Conservation (phyloP, 345 rosid species). For the Pugionium cornutum region DNA sequence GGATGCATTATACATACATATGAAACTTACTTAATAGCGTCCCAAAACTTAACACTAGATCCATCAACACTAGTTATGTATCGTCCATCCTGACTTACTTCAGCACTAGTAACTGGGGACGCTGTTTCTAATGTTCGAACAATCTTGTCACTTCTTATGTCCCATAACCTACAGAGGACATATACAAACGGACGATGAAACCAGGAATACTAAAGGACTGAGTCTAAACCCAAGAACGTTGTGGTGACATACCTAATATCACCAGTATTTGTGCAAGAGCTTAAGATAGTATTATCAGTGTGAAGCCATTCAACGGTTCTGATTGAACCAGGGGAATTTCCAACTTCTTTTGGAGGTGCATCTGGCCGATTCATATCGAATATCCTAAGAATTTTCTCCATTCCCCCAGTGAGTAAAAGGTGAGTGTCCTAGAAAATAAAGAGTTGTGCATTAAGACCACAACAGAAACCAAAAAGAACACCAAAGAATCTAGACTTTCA, state of each 20-base stretch:
- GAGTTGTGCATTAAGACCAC: constrained; percentile 19
- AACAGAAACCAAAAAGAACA: background rate
- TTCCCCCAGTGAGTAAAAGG: constrained; percentile 86
- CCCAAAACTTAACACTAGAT: constrained; percentile 93
- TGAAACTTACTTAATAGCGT: constrained; percentile 84
- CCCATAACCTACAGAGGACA: constrained; percentile 70
- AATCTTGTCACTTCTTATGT: constrained; percentile 78
- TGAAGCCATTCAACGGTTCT: constrained; percentile 96
- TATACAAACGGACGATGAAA: constrained; percentile 11
- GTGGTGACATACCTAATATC: constrained; percentile 70
- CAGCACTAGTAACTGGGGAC: constrained; percentile 89
- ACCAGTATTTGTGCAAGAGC: constrained; percentile 86
- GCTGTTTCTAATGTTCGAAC: constrained; percentile 82
- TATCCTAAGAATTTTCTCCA: constrained; percentile 86
- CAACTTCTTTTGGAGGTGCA: constrained; percentile 89
- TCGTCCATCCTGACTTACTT: constrained; percentile 92
- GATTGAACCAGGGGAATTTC: constrained; percentile 80
- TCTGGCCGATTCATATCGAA: constrained; percentile 85
- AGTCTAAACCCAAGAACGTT: constrained; percentile 10
- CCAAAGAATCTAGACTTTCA: background rate
- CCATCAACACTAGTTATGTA: constrained; percentile 95
- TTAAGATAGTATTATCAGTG: constrained; percentile 87
- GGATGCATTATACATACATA: background rate
- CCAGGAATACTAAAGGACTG: background rate
- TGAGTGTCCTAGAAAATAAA: constrained; percentile 66